A percentile compares a stretch with the other conserved stretches of the same genome.
Evolutionary conservation across 2,329 filamentous ascomycete genomes (phyloP).

Genomic region (Epicoccum nigrum): DNA sequence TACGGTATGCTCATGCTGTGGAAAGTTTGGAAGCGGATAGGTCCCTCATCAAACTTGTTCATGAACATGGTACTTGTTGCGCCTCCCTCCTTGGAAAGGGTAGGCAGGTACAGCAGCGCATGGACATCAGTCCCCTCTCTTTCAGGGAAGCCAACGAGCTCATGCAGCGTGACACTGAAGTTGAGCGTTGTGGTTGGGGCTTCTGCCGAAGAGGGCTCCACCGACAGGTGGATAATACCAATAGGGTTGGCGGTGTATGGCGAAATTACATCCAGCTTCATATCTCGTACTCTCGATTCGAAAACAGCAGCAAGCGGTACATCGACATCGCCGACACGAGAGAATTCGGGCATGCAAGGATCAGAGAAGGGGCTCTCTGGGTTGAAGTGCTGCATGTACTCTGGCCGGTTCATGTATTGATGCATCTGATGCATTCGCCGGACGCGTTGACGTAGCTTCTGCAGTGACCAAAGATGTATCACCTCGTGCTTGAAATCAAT

Average conservation of each 20-base stretch:
- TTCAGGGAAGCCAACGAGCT: slow-evolving; percentile 92
- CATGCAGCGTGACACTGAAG: slow-evolving; percentile 98
- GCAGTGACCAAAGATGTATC: slow-evolving; percentile 90
- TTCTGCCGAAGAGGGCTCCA: slow-evolving; percentile 92
- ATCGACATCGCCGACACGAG: slow-evolving; percentile 88
- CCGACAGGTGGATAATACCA: slow-evolving; percentile 85
- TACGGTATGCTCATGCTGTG: slow-evolving; percentile 96
- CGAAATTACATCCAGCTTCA: slow-evolving; percentile 86
- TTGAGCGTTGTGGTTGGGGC: slow-evolving; percentile 92
- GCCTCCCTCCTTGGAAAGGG: slow-evolving; percentile 80
- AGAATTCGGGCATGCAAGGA: slow-evolving; percentile 88
- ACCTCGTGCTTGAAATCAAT: slow-evolving; percentile 88
- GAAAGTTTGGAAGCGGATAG: slow-evolving; percentile 93
- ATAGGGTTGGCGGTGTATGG: slow-evolving; percentile 91
- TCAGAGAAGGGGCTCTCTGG: slow-evolving; percentile 94
- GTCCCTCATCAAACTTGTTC: slow-evolving; percentile 87
- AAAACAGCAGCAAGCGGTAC: slow-evolving; percentile 93
- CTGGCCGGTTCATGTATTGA: slow-evolving; percentile 93
- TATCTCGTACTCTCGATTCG: slow-evolving; percentile 92
- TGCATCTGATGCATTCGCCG: slow-evolving; percentile 95
- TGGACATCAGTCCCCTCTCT: slow-evolving; percentile 95
- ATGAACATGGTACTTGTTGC: slow-evolving; percentile 97
- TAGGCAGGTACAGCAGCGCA: slow-evolving; percentile 94
- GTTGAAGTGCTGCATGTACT: slow-evolving; percentile 91
- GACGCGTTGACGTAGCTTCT: slow-evolving; percentile 87